Base-by-base conservation (phyloP, 768 basidiomycete species). In the Leccinellum rugosiceps region DNA sequence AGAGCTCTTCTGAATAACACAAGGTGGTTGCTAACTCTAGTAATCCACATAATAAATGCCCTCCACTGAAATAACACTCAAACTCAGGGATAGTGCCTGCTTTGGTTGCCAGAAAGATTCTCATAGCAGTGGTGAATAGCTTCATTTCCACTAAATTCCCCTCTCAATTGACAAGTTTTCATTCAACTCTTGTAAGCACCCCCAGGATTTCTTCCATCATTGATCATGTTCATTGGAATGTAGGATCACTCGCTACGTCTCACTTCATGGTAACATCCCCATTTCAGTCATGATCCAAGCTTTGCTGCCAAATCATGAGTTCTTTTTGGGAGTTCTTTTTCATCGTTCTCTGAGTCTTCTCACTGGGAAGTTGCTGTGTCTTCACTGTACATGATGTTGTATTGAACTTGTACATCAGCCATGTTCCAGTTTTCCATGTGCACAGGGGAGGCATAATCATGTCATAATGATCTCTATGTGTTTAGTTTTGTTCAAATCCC, bases 391-490 rank as follows among this genome's bases (percentile, higher is more conserved):
- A 2, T 3, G 19, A n/a, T 11, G 41, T 41, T 3, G 61, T 53
- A 23, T 60, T 45, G 53, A 58, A 60, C 21, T 48, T 15, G 23
- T 65, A 59, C 21, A 53, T 52, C 23, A 55, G 48, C 55, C 6
- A 43, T 45, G 11, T 3, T 19, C 62, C 56, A 3, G 46, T 34
- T 50, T 53, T 66, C 57, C 56, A 65, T 41, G 57, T 31, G 8
- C 61, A 38, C 38, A 65, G 15, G 1, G 62, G 59, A 0, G 59
- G 59, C 43, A 50, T 26, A 21, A 56, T 3, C 23, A 11, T 31
- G 0, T 47, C 10, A 4, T 26, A 0, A 9, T 28, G 6, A 19
- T 46, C 19, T 4, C 30, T 19, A 23, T 34, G 3, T 0, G 6
- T 48, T 35, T 5, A 6, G 14, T 21, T 10, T 25, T 41, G 25